Evolutionary conservation across 495 filamentous ascomycete species (phyloP), one percentile per base, ranked within the genome.

Genomic region (Trichocladium antarcticum): DNA sequence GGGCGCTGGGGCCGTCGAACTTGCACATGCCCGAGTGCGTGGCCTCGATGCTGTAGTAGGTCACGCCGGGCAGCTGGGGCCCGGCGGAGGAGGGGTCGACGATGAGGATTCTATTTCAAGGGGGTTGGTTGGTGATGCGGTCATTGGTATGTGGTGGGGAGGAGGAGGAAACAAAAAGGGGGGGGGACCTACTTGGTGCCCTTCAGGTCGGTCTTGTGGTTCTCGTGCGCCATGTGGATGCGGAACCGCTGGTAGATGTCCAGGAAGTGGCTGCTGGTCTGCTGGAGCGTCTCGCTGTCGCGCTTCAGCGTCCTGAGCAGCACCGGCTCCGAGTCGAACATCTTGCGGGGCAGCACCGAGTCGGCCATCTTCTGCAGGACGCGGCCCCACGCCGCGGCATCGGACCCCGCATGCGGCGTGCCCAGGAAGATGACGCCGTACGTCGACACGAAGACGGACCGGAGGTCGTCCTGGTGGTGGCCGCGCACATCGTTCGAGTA

Each of bases 11-110:
- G 53, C 77, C 79, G 27, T 84, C 81, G 52, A 92, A 94, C 57
- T 87, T 92, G 70, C 81, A 88, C 85, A 94, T 92, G 31, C 78
- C 74, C n/a, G 81, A 83, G 60, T 94, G 87, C n/a, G 78, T 82
- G 1, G 84, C 81, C 54, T 89, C 83, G 39, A 94, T 87, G 12
- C 83, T 82, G 56, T 82, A 85, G 39, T 83, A 80, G 46, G 80
- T 79, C 1, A 85, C 84, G 46, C 84, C 82, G 15, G 84, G 81
- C 16, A 84, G 64, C 37, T 84, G 79, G 5, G 87, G 87, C 20
- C 81, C 77, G 0, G 85, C 87, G 1, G 86, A 90, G 21, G 67
- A 67, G 35, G 87, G 75, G 37, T 90, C 86, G 5, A 94, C 87
- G 46, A 89, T 76, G 41, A 74, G 57, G 37, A 57, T 53, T 56